Evolutionary conservation across 441 rosid genomes (phyloP).

Genomic region (Sinapis alba): DNA sequence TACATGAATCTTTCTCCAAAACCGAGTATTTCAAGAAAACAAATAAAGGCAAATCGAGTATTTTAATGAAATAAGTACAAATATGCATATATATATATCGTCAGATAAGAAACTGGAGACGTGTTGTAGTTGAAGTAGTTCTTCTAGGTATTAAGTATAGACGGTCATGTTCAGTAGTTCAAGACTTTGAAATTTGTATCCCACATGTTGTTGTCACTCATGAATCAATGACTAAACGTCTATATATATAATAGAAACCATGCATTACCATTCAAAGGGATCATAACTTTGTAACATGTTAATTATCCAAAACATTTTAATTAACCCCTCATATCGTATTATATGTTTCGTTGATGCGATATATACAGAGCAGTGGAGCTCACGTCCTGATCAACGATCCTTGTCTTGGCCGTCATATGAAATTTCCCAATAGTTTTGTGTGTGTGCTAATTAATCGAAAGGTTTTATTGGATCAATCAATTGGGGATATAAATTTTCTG

Average conservation of each 20-base stretch:
- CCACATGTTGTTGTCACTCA: conserved; percentile 34
- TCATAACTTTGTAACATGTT: not conserved
- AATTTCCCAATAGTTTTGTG: not conserved
- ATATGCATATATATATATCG: conserved; percentile 7
- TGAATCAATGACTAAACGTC: conserved; percentile 7
- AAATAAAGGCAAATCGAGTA: not conserved
- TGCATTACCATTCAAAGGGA: conserved; percentile 5
- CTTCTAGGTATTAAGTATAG: conserved; percentile 20
- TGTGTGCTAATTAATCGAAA: not conserved
- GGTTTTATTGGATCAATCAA: not conserved
- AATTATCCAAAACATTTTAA: not conserved
- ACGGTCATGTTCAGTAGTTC: conserved; percentile 29
- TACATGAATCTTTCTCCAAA: not conserved
- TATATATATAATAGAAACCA: conserved; percentile 1
- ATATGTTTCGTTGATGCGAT: not conserved
- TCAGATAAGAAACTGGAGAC: not conserved
- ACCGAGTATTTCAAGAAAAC: not conserved
- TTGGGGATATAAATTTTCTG: not conserved
- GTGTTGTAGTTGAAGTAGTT: conserved; percentile 1
- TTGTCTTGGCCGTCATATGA: conserved; percentile 13
- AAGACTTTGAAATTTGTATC: conserved; percentile 26
- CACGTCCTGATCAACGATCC: conserved; percentile 24
- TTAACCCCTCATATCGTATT: not conserved
- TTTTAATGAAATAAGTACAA: not conserved
- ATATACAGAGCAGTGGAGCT: conserved; percentile 27